Evolutionary conservation across 192 early-diverging fungal genomes (phyloP), one percentile per base, ranked within the genome.

Genomic region (Phlyctochytrium planicorne): DNA sequence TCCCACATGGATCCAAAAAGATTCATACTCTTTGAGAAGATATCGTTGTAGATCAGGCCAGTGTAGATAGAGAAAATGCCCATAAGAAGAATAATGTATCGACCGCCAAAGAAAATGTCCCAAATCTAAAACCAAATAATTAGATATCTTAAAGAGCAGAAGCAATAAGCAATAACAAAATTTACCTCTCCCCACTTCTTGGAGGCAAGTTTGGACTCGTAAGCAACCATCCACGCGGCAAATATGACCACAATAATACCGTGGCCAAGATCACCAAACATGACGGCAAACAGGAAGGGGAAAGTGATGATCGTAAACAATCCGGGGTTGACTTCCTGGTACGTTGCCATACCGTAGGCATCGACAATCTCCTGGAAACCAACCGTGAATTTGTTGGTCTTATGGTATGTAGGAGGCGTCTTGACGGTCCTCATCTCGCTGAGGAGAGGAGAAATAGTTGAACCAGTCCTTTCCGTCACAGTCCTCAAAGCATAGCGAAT

Each of bases 261-360:
- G 71, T 99, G 97, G 55, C 97, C 97, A 34, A 97, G 85, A 78
- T 99, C 97, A 64, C 97, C 97, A 85, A 99, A 99, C 97, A 99
- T 99, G 63, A 99, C 87, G 53, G 97, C 96, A 79, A 99, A 99
- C 62, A 99, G 77, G 75, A 99, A 99, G n/a, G 97, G 97, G 83
- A 99, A 99, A 0, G 94, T 94, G 47, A 98, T 96, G 14, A 91
- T 74, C 0, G 97, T 97, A 63, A 97, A 99, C 33, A 99, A 84
- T 50, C 94, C 97, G 20, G 97, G 97, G 75, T 99, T 99, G 66
- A 98, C 95, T 81, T 99, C 97, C 65, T 91, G 87, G 73, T 97
- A 97, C 70, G 85, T 87, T 37, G 97, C 94, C 71, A 97, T 87
- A 62, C 97, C 97, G 75, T 99, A 99, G 0, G 97, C 92, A 72